Conservation (phyloP, 2,329 filamentous ascomycete genomes). For the Aspergillus sp. region DNA sequence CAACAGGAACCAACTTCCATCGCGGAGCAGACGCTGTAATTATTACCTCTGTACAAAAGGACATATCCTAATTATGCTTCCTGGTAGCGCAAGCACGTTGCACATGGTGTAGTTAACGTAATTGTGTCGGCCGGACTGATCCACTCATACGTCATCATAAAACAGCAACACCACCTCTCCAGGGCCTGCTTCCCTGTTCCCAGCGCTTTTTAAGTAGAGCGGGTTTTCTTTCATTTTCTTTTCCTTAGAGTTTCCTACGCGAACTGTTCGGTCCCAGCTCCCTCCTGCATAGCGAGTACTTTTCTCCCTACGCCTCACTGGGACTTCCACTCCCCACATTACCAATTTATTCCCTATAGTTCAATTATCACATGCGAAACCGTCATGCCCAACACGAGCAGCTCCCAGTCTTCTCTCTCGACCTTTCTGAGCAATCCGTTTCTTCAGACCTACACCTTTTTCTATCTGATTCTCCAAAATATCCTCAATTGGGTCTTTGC, state of each 20-base stretch:
- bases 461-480: constrained; percentile 32
- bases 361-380: background rate
- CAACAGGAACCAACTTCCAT: background rate
- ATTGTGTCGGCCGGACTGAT: background rate
- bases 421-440: constrained; percentile 30
- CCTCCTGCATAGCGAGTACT: background rate
- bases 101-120: background rate
- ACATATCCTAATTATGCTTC: background rate
- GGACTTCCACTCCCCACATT: background rate
- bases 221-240: background rate
- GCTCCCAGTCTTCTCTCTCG: constrained; percentile 17
- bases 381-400: constrained; percentile 1
- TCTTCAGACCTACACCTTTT: constrained; percentile 29
- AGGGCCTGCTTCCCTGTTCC: background rate
- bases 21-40: background rate
- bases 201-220: background rate
- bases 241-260: background rate
- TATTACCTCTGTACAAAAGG: background rate
- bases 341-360: background rate
- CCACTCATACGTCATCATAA: constrained; percentile 18
- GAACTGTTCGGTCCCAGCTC: background rate
- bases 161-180: background rate
- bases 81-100: background rate
- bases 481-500: constrained; percentile 57
- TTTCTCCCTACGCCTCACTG: background rate